Evolutionary conservation across 345 rosid species (phyloP).

Genomic region (Dovyalis caffra): DNA sequence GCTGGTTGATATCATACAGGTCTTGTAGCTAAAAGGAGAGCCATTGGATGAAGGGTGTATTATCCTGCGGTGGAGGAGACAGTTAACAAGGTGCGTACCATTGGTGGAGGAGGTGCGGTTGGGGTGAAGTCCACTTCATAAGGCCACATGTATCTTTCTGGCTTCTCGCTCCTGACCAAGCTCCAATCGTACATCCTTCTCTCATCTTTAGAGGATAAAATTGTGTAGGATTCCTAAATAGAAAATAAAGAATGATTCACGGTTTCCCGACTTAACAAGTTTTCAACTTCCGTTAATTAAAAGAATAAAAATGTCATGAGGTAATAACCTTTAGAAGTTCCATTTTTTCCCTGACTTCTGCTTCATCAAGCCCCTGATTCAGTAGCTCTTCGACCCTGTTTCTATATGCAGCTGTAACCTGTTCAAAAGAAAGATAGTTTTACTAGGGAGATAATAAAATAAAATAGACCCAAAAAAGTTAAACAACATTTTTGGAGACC

Average conservation of each 20-base stretch:
- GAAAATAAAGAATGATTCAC: background rate
- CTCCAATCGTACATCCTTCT: slow-evolving; percentile 95
- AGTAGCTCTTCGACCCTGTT: slow-evolving; percentile 48
- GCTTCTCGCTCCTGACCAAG: slow-evolving; percentile 55
- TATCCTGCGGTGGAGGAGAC: too few relatives aligned
- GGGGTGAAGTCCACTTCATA: slow-evolving; percentile 61
- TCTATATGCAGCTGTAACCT: slow-evolving; percentile 51
- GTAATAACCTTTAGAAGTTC: slow-evolving; percentile 52
- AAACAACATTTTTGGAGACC: slow-evolving; percentile 21
- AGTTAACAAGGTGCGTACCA: slow-evolving; percentile 23
- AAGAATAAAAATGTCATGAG: background rate
- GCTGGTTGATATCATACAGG: too few relatives aligned
- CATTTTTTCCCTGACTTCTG: slow-evolving; percentile 44
- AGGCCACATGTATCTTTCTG: slow-evolving; percentile 76
- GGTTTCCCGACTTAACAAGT: background rate
- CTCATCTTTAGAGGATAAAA: slow-evolving; percentile 64
- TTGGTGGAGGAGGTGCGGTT: slow-evolving; percentile 53
- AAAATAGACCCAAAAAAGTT: background rate
- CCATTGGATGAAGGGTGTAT: too few relatives aligned
- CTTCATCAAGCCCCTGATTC: slow-evolving; percentile 57
- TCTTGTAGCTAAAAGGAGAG: too few relatives aligned
- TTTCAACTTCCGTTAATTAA: background rate
- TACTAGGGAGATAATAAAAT: too few relatives aligned
- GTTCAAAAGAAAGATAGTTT: background rate
- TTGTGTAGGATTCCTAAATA: slow-evolving; percentile 60